These are phyloP conservation scores for Pelargonium fulgidum DNA, from an alignment of 441 rosid genomes.

Conservation along the genomic window DNA sequence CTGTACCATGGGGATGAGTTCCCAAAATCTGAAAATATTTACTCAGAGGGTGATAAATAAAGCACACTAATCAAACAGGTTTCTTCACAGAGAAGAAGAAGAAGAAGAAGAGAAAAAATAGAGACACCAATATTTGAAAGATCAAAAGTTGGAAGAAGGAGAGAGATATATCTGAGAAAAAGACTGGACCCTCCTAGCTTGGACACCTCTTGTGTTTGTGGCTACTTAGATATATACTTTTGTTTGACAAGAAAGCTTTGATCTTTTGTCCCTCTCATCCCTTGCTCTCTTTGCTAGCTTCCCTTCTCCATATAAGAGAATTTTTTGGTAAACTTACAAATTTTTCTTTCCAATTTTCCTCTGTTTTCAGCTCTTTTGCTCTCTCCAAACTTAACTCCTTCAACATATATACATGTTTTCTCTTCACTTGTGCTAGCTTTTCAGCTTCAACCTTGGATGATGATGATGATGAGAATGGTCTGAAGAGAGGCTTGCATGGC, in stretches of 20 bases:
- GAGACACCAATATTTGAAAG: conserved; percentile 36
- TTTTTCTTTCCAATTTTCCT: background rate
- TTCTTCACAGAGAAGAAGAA: conserved; percentile 60
- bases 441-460: conserved; percentile 12
- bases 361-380: conserved; percentile 4
- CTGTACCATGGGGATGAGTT: conserved; percentile 27
- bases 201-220: conserved; percentile 17
- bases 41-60: conserved; percentile 25
- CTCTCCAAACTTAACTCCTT: background rate
- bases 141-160: conserved; percentile 31
- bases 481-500: conserved; percentile 51
- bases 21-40: conserved; percentile 24
- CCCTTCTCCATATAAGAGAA: conserved; percentile 7
- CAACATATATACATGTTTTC: conserved; percentile 23
- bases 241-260: conserved; percentile 52
- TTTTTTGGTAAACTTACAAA: background rate
- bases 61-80: conserved; percentile 37
- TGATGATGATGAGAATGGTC: conserved; percentile 26
- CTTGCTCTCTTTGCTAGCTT: conserved; percentile 10
- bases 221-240: conserved; percentile 33
- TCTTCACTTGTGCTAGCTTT: conserved; percentile 19
- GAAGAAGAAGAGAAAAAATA: conserved; percentile 34
- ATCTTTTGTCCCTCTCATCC: conserved; percentile 26
- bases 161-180: conserved; percentile 34
- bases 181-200: conserved; percentile 42